Base-by-base conservation (phyloP, 495 filamentous ascomycete species). In the Tuber brumale region DNA sequence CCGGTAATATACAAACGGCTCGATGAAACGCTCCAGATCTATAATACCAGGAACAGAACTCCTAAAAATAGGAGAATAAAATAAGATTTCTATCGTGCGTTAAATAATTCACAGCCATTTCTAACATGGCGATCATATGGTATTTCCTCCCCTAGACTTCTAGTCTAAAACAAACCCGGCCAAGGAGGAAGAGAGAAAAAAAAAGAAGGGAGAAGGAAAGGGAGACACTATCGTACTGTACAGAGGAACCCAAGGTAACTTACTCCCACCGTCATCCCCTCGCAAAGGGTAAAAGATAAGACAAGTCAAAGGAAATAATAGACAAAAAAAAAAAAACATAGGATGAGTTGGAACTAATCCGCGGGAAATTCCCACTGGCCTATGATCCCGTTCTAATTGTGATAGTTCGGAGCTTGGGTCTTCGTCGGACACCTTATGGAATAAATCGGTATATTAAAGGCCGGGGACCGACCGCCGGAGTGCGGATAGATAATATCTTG, bases 11-110 rank as follows among this genome's bases (percentile, higher is more conserved):
- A n/a, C 21, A 51, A 10, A 10, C 23, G 8, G 21, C 46, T 10
- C 23, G 21, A 51, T 0, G 21, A n/a, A 23, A n/a, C 46, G 21
- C 21, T 21, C 46, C 21, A 6, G 46, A 51, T 51, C 21, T 8
- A 23, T 51, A 23, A 51, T n/a, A 51, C 7, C 21, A 0, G 10
- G 21, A 51, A 9, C 4, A 46, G 44, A 19, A 5, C 23, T 21
- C 0, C 7, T n/a, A 51, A 51, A 51, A 51, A 23, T 23, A n/a
- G 21, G 21, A 10, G 46, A n/a, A 51, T 5, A 31, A 31, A 31
- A 27, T 0, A 3, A 0, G 4, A 0, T 2, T 4, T 0, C 9
- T 5, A 8, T 16, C n/a, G n/a, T 4, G 6, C 9, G 21, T n/a
- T 14, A 27, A 61, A 27, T 12, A 16, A 27, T 12, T 31, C n/a